Evolutionary conservation across 106 monocot genomes (phyloP).

Genomic region (Vanilla planifolia): DNA sequence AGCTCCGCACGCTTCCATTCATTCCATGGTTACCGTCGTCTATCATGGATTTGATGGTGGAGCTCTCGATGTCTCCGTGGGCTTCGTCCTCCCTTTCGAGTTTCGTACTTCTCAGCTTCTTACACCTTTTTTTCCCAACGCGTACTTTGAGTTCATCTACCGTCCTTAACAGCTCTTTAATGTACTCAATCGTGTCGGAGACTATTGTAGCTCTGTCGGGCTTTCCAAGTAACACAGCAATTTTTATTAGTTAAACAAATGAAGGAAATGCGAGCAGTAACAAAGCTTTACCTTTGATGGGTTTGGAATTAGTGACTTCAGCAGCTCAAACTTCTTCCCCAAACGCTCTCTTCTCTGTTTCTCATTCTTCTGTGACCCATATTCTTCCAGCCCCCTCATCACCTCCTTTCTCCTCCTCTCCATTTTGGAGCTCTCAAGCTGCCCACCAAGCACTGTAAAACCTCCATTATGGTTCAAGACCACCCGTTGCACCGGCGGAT

Average conservation of each 20-base stretch:
- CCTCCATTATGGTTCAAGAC: neutral
- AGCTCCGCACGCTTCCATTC: slow-evolving; percentile 36
- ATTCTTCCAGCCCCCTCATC: neutral
- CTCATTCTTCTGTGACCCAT: slow-evolving; percentile 37
- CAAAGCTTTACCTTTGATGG: slow-evolving; percentile 34
- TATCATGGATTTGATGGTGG: slow-evolving; percentile 12
- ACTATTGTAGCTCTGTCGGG: slow-evolving; percentile 72
- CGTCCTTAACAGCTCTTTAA: slow-evolving; percentile 65
- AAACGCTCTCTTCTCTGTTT: slow-evolving; percentile 55
- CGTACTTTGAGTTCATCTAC: slow-evolving; percentile 59
- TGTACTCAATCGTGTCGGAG: slow-evolving; percentile 72
- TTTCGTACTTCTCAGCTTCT: slow-evolving; percentile 12
- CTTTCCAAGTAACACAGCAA: slow-evolving; percentile 18
- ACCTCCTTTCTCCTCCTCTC: slow-evolving; percentile 8
- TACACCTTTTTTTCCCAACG: slow-evolving; percentile 42
- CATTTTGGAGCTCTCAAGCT: slow-evolving; percentile 3
- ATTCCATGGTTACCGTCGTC: slow-evolving; percentile 1
- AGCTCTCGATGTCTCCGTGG: slow-evolving; percentile 29
- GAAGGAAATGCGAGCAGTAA: neutral
- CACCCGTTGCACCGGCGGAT: neutral
- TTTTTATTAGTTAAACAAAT: neutral
- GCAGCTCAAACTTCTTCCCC: slow-evolving; percentile 37
- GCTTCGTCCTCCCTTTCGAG: neutral
- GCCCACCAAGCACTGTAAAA: neutral
- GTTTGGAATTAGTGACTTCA: slow-evolving; percentile 54